Conservation (phyloP, 164 flowering plant genomes). For the Stephania cephalantha region DNA sequence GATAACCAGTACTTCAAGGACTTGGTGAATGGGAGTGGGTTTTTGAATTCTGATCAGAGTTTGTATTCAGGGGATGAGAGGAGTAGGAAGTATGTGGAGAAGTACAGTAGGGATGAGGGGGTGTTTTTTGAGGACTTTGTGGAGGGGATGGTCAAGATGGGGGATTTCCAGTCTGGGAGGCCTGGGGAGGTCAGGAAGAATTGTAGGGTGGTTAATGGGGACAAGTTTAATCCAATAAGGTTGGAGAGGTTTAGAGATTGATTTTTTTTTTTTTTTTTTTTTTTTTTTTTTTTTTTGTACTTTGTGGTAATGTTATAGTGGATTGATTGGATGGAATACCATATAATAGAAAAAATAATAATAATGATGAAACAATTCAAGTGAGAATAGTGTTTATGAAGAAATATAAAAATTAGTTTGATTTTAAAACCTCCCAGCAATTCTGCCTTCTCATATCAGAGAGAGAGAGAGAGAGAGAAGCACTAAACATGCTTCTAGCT, state of each 20-base stretch:
- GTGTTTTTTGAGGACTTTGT: conserved; percentile 65
- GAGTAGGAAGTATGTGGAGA: conserved; percentile 46
- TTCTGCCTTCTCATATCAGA: not conserved
- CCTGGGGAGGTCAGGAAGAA: conserved; percentile 78
- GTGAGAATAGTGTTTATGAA: too few relatives aligned
- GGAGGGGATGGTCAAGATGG: conserved; percentile 82
- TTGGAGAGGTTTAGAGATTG: not conserved
- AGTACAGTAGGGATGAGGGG: conserved; percentile 37
- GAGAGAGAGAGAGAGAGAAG: not conserved
- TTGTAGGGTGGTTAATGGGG: conserved; percentile 57
- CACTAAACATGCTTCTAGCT: not conserved
- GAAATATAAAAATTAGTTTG: too few relatives aligned
- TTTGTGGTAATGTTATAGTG: too few relatives aligned
- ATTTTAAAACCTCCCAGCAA: too few relatives aligned
- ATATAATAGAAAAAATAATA: too few relatives aligned
- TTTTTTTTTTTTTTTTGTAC: too few relatives aligned
- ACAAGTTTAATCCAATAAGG: conserved; percentile 2
- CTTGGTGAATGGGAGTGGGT: conserved; percentile 66
- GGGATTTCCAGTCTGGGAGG: conserved; percentile 58
- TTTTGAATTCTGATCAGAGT: conserved; percentile 77
- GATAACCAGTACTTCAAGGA: conserved; percentile 90
- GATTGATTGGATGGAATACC: too few relatives aligned
- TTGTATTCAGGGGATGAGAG: conserved; percentile 31
- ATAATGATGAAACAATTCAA: too few relatives aligned
- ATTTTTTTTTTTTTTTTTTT: too few relatives aligned